phyloP scores from a whole-genome alignment of 352 stramenopile genomes.

The Elongisporangium undulatum region DNA sequence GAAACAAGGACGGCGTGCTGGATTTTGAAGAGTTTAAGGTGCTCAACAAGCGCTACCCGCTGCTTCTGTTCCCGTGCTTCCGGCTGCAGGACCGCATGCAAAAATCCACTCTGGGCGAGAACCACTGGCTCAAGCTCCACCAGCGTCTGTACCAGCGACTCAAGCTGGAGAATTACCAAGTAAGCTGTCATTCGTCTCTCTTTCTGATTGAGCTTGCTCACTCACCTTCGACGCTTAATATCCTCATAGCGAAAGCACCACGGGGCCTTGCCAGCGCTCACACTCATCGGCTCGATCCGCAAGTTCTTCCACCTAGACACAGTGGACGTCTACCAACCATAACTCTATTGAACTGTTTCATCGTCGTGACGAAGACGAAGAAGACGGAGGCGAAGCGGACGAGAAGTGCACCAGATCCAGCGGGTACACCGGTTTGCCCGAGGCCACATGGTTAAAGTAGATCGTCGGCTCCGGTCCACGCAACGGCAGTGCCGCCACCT shows the following conservation, averaged over 20 bases:
- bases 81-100: constrained; percentile 91
- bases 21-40: constrained; percentile 92
- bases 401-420: constrained; percentile 72
- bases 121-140: constrained; percentile 77
- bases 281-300: constrained; percentile 51
- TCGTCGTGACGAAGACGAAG: constrained; percentile 5
- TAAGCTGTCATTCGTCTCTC: constrained; percentile 14
- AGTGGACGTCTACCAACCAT: constrained; percentile 59
- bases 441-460: constrained; percentile 72
- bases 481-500: constrained; percentile 61
- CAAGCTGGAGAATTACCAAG: constrained; percentile 65
- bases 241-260: constrained; percentile 58
- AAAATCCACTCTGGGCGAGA: constrained; percentile 78
- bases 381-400: constrained; percentile 23
- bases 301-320: constrained; percentile 64
- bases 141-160: constrained; percentile 67
- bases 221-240: constrained; percentile 8
- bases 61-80: constrained; percentile 92
- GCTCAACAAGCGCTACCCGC: constrained; percentile 89
- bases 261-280: constrained; percentile 41
- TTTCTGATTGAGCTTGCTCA: background rate
- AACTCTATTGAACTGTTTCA: constrained; percentile 7
- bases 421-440: constrained; percentile 67
- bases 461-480: constrained; percentile 66
- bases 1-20: constrained; percentile 90